phyloP scores from a whole-genome alignment of 169 alveolate genomes.

The Babesia divergens region DNA sequence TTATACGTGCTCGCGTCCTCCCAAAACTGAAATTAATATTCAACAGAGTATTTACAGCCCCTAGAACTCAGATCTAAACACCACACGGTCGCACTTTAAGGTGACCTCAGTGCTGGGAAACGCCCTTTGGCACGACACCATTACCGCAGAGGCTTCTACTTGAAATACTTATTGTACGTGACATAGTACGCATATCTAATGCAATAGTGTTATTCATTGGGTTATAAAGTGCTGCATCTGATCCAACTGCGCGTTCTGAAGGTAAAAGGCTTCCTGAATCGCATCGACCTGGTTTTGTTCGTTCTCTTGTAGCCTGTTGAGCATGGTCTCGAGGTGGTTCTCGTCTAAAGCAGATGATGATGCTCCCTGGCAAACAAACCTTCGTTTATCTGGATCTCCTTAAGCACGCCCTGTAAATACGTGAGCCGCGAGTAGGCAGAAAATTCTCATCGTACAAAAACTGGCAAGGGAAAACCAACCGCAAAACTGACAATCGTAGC shows the following conservation, averaged over 20 bases:
- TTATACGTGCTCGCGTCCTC: no score
- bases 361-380: not conserved
- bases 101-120: no score
- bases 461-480: no score
- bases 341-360: constrained; percentile 1
- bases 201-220: not conserved
- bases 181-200: no score
- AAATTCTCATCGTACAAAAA: no score
- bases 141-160: no score
- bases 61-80: no score
- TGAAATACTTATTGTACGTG: no score
- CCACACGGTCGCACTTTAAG: no score
- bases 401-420: constrained; percentile 28
- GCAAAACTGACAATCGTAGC: not conserved
- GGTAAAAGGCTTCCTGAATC: constrained; percentile 29
- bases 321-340: constrained; percentile 11
- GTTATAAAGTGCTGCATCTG: constrained; percentile 25
- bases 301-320: constrained; percentile 36
- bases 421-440: not conserved
- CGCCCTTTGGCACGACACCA: no score
- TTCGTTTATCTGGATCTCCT: constrained; percentile 34
- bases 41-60: no score
- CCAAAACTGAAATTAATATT: no score
- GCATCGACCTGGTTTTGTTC: constrained; percentile 57
- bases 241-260: constrained; percentile 50